Evolutionary conservation across 176 grass and related monocot genomes (phyloP).

Genomic region (Aegilops umbellulata): DNA sequence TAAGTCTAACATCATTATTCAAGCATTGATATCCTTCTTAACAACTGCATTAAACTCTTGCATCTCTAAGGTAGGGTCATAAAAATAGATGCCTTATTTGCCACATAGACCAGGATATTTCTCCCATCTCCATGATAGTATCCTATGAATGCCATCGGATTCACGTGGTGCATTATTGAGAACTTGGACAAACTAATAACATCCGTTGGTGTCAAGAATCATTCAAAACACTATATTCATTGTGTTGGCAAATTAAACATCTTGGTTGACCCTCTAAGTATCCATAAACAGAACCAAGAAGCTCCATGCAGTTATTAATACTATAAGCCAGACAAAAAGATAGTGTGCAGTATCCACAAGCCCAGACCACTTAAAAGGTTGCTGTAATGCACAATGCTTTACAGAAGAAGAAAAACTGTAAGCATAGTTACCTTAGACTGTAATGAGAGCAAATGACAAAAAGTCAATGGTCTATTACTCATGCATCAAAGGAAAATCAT

Average conservation of each 20-base stretch:
- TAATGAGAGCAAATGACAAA: background rate
- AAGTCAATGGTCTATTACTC: too few species aligned
- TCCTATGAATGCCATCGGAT: too few species aligned
- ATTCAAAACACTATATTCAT: too few species aligned
- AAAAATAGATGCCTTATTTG: too few species aligned
- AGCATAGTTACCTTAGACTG: background rate
- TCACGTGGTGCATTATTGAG: too few species aligned
- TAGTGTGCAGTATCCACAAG: background rate
- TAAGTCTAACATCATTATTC: conserved; percentile 77
- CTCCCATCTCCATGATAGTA: too few species aligned
- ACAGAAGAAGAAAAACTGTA: background rate
- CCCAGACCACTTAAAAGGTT: background rate
- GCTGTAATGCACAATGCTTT: background rate
- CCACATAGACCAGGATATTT: too few species aligned
- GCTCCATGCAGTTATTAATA: background rate
- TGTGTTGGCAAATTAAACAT: too few species aligned
- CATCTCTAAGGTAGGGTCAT: conserved; percentile 84
- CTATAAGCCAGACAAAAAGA: background rate
- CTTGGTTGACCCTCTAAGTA: too few species aligned
- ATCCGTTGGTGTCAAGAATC: too few species aligned
- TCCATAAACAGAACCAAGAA: background rate
- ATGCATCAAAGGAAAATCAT: background rate
- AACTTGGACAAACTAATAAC: too few species aligned
- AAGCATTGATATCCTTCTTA: conserved; percentile 13
- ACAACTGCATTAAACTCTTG: conserved; percentile 27